Evolutionary conservation across 1,284 basidiomycete genomes (phyloP).

Genomic region (Rhodotorula glutinis): DNA sequence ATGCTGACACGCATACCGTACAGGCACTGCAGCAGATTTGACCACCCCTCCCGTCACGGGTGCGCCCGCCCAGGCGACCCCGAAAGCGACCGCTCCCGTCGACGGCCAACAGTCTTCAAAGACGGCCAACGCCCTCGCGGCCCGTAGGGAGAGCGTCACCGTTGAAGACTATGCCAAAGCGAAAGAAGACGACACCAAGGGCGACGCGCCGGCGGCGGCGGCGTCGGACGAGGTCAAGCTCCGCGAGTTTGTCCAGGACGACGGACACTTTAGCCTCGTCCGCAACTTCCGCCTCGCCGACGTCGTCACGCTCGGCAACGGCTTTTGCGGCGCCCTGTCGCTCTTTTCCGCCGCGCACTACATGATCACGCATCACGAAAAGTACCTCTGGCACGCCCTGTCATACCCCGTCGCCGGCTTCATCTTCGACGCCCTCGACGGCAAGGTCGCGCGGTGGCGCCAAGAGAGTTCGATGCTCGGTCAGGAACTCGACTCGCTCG

Average conservation of each 20-base stretch:
- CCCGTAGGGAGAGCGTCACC: conserved; percentile 27
- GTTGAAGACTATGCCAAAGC: not conserved
- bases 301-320: conserved; percentile 99
- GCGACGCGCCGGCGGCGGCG: not conserved
- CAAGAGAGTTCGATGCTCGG: conserved; percentile 95
- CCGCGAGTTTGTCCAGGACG: conserved; percentile 79
- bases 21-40: conserved; percentile 38
- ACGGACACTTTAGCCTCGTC: conserved; percentile 92
- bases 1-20: not conserved
- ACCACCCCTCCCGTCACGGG: conserved; percentile 34
- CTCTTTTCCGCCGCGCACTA: conserved; percentile 90
- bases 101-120: conserved; percentile 2
- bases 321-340: conserved; percentile 94
- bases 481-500: conserved; percentile 94
- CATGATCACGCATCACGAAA: conserved; percentile 73
- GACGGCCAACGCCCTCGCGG: conserved; percentile 31
- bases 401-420: conserved; percentile 89
- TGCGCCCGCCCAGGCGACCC: conserved; percentile 28
- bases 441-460: conserved; percentile 96
- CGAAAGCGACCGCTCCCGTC: conserved; percentile 27
- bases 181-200: conserved; percentile 7
- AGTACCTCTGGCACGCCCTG: conserved; percentile 79
- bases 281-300: conserved; percentile 98
- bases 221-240: conserved; percentile 48
- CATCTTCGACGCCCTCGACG: conserved; percentile 96